These are phyloP conservation scores for Plasmodium relictum DNA, from an alignment of 169 alveolate genomes.

Conservation along the genomic window DNA sequence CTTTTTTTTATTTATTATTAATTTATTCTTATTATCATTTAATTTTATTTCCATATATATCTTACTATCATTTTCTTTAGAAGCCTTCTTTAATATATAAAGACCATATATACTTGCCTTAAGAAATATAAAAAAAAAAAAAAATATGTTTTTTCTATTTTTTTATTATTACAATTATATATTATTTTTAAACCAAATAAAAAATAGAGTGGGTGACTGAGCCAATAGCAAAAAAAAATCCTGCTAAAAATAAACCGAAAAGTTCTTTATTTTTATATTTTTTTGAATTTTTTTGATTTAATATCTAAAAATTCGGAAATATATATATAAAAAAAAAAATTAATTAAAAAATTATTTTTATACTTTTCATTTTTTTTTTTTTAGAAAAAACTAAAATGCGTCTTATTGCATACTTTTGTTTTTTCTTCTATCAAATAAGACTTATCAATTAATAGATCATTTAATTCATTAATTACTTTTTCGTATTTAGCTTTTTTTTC, in stretches of 20 bases:
- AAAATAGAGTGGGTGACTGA: constrained; percentile 65
- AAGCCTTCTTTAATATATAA: constrained; percentile 56
- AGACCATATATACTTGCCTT: constrained; percentile 72
- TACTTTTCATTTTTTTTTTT: background rate
- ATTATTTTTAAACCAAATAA: constrained; percentile 56
- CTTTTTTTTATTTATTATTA: constrained; percentile 41
- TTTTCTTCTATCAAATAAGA: constrained; percentile 54
- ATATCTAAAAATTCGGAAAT: constrained; percentile 63
- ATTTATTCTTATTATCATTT: constrained; percentile 66
- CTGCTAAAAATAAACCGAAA: constrained; percentile 61
- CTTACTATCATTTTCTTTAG: constrained; percentile 62
- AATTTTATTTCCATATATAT: constrained; percentile 42
- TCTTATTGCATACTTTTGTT: constrained; percentile 36
- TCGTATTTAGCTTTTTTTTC: constrained; percentile 45
- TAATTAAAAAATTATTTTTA: background rate
- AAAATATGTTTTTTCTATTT: background rate
- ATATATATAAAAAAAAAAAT: background rate
- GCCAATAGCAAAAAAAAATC: constrained; percentile 67
- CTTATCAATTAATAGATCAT: constrained; percentile 39
- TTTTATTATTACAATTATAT: background rate
- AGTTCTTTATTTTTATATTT: constrained; percentile 62
- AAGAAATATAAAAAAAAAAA: constrained; percentile 15
- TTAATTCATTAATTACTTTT: constrained; percentile 62
- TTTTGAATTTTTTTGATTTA: constrained; percentile 56
- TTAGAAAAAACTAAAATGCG: background rate